These are phyloP conservation scores for Boletus subcaerulescens DNA, from an alignment of 768 basidiomycete genomes.

Conservation along the genomic window DNA sequence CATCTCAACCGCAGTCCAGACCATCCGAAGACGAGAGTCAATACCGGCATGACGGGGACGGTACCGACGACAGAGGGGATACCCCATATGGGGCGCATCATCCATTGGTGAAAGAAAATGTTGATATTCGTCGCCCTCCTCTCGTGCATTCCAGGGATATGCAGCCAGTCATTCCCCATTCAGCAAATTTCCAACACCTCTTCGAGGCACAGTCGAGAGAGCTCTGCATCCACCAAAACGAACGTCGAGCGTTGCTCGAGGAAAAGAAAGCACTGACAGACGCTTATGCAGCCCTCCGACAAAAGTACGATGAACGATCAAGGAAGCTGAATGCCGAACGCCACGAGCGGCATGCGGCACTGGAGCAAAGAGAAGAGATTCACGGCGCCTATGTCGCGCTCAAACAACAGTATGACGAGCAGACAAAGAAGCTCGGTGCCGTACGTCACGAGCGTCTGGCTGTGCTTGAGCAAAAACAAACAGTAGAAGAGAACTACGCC, in stretches of 20 bases:
- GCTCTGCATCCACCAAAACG: not conserved
- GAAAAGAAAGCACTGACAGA: constrained; percentile 6
- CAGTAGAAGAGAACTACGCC: not conserved
- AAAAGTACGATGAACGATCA: constrained; percentile 6
- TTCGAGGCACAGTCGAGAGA: constrained; percentile 8
- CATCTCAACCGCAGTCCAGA: not conserved
- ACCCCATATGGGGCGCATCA: not conserved
- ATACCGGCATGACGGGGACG: not conserved
- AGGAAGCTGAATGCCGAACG: not conserved
- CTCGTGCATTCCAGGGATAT: not conserved
- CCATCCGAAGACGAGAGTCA: not conserved
- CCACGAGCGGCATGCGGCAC: constrained; percentile 3
- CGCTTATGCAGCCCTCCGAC: not conserved
- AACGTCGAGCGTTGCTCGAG: constrained; percentile 1
- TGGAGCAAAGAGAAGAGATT: constrained; percentile 3
- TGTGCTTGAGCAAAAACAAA: constrained; percentile 3
- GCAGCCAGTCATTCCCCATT: not conserved
- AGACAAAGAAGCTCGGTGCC: constrained; percentile 4
- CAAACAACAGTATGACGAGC: constrained; percentile 13
- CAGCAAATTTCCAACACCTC: not conserved
- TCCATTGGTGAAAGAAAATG: not conserved
- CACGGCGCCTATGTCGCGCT: constrained; percentile 17
- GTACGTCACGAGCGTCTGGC: not conserved
- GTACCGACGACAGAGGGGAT: not conserved
- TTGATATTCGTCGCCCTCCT: not conserved